phyloP scores from a whole-genome alignment of 176 grass and related monocot species.

The Oryza punctata region DNA sequence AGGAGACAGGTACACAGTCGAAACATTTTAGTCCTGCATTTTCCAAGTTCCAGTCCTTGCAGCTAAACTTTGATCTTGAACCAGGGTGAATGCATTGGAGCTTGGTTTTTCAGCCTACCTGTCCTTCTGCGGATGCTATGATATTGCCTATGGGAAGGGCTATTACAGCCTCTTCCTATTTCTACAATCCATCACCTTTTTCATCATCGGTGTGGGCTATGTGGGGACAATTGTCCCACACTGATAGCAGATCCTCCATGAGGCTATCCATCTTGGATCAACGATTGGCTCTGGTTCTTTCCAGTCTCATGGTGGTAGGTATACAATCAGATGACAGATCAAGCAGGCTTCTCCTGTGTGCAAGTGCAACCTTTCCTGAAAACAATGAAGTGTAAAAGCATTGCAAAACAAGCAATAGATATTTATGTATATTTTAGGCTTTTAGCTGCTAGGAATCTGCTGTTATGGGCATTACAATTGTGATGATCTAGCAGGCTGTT shows the following conservation, averaged over 20 bases:
- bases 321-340: conserved; percentile 20
- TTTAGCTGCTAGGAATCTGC: conserved; percentile 34
- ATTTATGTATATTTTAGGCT: conserved; percentile 16
- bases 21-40: background rate
- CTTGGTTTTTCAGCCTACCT: conserved; percentile 63
- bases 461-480: conserved; percentile 20
- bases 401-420: conserved; percentile 26
- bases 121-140: conserved; percentile 74
- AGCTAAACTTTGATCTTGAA: conserved; percentile 28
- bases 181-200: conserved; percentile 76
- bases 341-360: conserved; percentile 29
- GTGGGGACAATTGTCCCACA: conserved; percentile 58
- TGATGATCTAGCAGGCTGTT: conserved; percentile 29
- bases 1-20: conserved; percentile 50
- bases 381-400: conserved; percentile 21
- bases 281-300: background rate
- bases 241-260: conserved; percentile 20
- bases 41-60: background rate
- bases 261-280: background rate
- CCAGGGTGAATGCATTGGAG: conserved; percentile 73
- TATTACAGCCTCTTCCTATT: conserved; percentile 70
- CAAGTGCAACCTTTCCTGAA: conserved; percentile 13
- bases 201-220: conserved; percentile 61
- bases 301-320: background rate
- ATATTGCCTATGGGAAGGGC: conserved; percentile 55